Percentiles rank a stretch among this genome's conserved stretches.
These are phyloP conservation scores for Suillus hirtellus DNA, from an alignment of 768 basidiomycete species.

Conservation along the genomic window DNA sequence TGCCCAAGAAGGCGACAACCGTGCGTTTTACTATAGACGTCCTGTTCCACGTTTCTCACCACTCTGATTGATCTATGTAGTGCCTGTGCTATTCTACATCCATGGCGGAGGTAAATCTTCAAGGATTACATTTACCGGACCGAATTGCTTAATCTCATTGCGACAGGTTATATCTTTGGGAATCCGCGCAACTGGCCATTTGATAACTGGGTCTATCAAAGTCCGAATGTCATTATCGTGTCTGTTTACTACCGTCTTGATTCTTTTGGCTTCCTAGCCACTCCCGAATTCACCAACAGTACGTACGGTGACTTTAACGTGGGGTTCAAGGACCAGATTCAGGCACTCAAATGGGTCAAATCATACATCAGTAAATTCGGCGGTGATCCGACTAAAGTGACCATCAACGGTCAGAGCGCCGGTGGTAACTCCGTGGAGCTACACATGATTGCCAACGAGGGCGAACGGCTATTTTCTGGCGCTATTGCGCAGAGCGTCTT, in stretches of 20 bases:
- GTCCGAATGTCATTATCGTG: conserved; percentile 61
- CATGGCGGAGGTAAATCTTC: conserved; percentile 37
- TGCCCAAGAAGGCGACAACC: conserved; percentile 44
- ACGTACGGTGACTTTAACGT: conserved; percentile 50
- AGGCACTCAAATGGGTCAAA: conserved; percentile 42
- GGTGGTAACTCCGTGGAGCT: conserved; percentile 57
- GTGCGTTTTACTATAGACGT: conserved; percentile 34
- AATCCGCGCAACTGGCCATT: conserved; percentile 70
- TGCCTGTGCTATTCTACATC: conserved; percentile 44
- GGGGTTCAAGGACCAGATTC: conserved; percentile 55
- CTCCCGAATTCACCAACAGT: conserved; percentile 45
- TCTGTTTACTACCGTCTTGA: conserved; percentile 68
- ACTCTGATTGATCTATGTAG: conserved; percentile 16
- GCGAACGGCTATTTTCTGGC: conserved; percentile 45
- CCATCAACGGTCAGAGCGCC: conserved; percentile 63
- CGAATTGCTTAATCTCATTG: not conserved
- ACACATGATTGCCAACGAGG: conserved; percentile 50
- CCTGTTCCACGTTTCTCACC: not conserved
- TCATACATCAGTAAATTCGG: conserved; percentile 40
- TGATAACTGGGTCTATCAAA: conserved; percentile 63
- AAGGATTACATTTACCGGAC: not conserved
- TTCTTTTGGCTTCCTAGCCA: conserved; percentile 62
- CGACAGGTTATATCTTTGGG: conserved; percentile 52
- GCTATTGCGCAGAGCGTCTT: conserved; percentile 68
- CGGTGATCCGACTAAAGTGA: conserved; percentile 40